Evolutionary conservation across 2,329 filamentous ascomycete genomes (phyloP).

Genomic region (Botryotinia narcissicola): DNA sequence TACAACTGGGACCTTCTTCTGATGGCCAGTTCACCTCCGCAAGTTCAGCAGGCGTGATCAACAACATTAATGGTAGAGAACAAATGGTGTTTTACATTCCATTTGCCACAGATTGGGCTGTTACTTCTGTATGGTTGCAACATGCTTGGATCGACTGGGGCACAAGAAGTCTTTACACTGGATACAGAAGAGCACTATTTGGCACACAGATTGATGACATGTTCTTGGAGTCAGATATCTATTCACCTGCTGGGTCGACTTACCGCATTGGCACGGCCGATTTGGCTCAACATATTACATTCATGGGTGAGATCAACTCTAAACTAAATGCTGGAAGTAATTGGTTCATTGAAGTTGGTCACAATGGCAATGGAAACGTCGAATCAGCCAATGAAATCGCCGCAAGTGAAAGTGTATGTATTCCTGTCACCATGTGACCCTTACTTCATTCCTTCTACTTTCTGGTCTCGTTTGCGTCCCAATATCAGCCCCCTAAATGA

Average conservation of each 20-base stretch:
- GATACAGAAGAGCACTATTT: constrained; percentile 32
- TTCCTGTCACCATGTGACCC: background rate
- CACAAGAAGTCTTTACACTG: constrained; percentile 51
- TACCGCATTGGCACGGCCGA: constrained; percentile 52
- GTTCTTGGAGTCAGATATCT: constrained; percentile 53
- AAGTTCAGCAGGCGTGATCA: constrained; percentile 58
- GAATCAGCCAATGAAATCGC: constrained; percentile 42
- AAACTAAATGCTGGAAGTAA: constrained; percentile 51
- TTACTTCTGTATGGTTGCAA: constrained; percentile 56
- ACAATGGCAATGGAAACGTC: constrained; percentile 56
- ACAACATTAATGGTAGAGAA: constrained; percentile 54
- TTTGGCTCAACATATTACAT: constrained; percentile 46
- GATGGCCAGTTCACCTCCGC: constrained; percentile 39
- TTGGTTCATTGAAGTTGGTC: constrained; percentile 53
- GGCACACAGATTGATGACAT: constrained; percentile 54
- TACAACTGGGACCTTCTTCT: constrained; percentile 48
- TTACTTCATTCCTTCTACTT: background rate
- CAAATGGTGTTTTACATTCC: constrained; percentile 61
- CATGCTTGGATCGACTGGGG: constrained; percentile 62
- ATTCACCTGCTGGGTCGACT: constrained; percentile 44
- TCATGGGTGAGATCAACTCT: constrained; percentile 43
- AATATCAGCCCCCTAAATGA: background rate
- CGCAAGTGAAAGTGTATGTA: constrained; percentile 24
- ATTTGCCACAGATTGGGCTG: constrained; percentile 43
- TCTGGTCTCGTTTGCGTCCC: background rate